Evolutionary conservation across 345 rosid genomes (phyloP), one percentile per base, ranked within the genome.

Genomic region (Erucastrum elatum): DNA sequence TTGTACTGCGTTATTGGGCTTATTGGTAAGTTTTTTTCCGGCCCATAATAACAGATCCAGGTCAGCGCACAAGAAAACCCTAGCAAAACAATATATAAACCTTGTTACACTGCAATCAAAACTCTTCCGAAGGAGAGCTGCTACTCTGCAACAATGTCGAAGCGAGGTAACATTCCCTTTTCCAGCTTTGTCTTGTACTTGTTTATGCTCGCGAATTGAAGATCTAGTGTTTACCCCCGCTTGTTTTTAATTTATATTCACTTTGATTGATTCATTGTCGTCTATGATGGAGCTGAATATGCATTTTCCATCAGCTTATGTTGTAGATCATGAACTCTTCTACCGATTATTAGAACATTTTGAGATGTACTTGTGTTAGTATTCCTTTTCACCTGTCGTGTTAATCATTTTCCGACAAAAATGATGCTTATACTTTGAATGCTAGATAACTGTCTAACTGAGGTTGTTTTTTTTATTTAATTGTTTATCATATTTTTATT

Each of bases 101-200:
- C 55, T 66, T 53, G 74, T 62, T 75, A 13, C 78, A 63, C 78
- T 13, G 8, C 15, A 30, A 11, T 12, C 58, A 15, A 34, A 53
- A 70, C 26, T 49, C 31, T n/a, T 68, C 31, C 29, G 0, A 53
- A 53, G 59, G 39, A 79, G 78, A 79, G 82, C 82, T 74, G 74
- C 74, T 46, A 78, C 29, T 33, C 67, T 63, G 72, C 80, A 70
- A 66, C 82, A 58, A 82, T 82, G 84, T 82, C 84, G 80, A 82
- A 82, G 82, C 79, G 84, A 82, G 84, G 84, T 82, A 69, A 53
- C 1, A 6, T 21, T 49, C 30, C 8, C 64, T 51, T 37, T 37
- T 56, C 64, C 33, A 1, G 15, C 69, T 39, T 34, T 35, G 9
- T 35, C 9, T 35, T 35, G 35, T 33, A 4, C 8, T 34, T 35